phyloP scores from a whole-genome alignment of 352 stramenopile genomes.

The Globisporangium emineosum region DNA sequence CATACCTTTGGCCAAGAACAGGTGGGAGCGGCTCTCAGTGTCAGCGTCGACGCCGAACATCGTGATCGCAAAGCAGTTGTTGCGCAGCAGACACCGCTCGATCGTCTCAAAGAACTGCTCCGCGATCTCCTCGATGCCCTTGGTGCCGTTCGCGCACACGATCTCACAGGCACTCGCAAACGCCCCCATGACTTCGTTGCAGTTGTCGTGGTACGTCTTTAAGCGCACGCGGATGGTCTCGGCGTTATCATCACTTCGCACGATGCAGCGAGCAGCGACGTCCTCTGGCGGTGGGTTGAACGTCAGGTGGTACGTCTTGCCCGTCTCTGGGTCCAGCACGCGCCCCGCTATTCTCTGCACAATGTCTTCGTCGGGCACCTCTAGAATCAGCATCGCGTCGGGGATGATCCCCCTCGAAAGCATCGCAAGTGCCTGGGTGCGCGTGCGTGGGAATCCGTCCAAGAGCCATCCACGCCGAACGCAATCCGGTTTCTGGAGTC shows the following conservation, averaged over 20 bases:
- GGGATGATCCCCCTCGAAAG: conserved; percentile 71
- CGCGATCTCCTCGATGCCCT: conserved; percentile 48
- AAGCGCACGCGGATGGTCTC: conserved; percentile 88
- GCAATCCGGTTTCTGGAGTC: conserved; percentile 72
- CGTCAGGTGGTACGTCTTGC: conserved; percentile 90
- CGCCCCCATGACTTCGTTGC: conserved; percentile 36
- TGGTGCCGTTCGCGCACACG: conserved; percentile 43
- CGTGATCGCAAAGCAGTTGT: conserved; percentile 54
- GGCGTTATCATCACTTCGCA: conserved; percentile 85
- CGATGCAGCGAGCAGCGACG: conserved; percentile 58
- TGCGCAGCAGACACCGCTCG: conserved; percentile 50
- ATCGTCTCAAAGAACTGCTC: conserved; percentile 49
- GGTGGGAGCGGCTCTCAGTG: conserved; percentile 35
- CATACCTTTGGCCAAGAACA: conserved; percentile 60
- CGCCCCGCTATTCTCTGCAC: conserved; percentile 92
- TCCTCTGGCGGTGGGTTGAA: conserved; percentile 77
- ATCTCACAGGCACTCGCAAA: conserved; percentile 47
- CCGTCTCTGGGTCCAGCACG: conserved; percentile 88
- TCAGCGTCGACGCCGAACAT: conserved; percentile 47
- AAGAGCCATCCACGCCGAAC: conserved; percentile 84
- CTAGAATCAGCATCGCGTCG: conserved; percentile 92
- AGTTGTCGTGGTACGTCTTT: conserved; percentile 80
- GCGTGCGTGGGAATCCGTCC: conserved; percentile 94
- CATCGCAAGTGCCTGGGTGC: conserved; percentile 75
- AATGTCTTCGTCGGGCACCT: conserved; percentile 94